Evolutionary conservation across 495 filamentous ascomycete species (phyloP).

Genomic region (Annulohypoxylon moriforme): DNA sequence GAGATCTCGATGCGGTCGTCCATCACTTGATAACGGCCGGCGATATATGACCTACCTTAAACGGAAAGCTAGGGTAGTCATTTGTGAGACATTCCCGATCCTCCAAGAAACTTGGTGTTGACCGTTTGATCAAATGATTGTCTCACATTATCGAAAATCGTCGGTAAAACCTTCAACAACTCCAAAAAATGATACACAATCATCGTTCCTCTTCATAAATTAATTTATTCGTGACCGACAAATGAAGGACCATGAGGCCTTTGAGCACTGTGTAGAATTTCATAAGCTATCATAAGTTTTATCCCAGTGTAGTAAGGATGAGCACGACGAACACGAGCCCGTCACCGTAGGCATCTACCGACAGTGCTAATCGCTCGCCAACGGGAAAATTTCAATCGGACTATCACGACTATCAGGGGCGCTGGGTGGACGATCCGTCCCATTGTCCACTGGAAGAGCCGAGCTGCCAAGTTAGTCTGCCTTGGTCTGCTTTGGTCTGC

Average conservation of each 20-base stretch:
- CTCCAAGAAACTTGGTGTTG: neutral
- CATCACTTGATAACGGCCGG: conserved; percentile 19
- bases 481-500: neutral
- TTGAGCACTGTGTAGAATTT: conserved; percentile 27
- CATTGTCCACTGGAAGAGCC: conserved; percentile 39
- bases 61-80: neutral
- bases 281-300: conserved; percentile 14
- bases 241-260: too few species aligned
- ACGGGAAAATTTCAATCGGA: conserved; percentile 30
- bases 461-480: conserved; percentile 4
- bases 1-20: conserved; percentile 34
- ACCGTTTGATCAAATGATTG: conserved; percentile 13
- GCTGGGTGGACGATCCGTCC: conserved; percentile 36
- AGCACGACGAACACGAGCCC: conserved; percentile 19
- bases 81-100: neutral
- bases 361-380: conserved; percentile 30
- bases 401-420: conserved; percentile 42
- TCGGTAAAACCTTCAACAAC: neutral
- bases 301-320: conserved; percentile 5
- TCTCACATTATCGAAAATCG: conserved; percentile 5
- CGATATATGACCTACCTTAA: conserved; percentile 1
- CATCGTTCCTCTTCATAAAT: conserved; percentile 27
- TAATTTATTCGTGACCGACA: conserved; percentile 1
- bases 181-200: neutral
- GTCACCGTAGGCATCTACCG: conserved; percentile 36